phyloP scores from a whole-genome alignment of 2,329 filamentous ascomycete genomes.

The Sporothrix mexicana region DNA sequence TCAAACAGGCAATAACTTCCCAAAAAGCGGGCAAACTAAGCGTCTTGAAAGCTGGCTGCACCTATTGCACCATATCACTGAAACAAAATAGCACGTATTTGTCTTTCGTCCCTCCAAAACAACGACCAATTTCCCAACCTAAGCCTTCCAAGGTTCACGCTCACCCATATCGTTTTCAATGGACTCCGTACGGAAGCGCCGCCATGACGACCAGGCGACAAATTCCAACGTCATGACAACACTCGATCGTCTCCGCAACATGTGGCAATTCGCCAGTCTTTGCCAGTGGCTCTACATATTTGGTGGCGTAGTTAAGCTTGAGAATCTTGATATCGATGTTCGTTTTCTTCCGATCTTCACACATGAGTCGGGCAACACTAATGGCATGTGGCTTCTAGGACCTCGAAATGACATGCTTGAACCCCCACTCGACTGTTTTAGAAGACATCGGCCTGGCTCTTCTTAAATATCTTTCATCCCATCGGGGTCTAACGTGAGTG shows the following conservation, averaged over 20 bases:
- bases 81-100: too few relatives aligned
- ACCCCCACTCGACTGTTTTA: slow-evolving; percentile 75
- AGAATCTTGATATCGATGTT: slow-evolving; percentile 90
- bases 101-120: neutral
- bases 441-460: slow-evolving; percentile 83
- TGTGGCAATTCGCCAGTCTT: slow-evolving; percentile 94
- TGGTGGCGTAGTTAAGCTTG: slow-evolving; percentile 85
- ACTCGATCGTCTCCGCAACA: slow-evolving; percentile 76
- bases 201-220: slow-evolving; percentile 49
- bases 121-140: neutral
- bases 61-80: too few relatives aligned
- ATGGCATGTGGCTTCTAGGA: slow-evolving; percentile 61
- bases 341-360: slow-evolving; percentile 23
- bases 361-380: neutral
- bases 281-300: slow-evolving; percentile 95
- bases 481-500: slow-evolving; percentile 85
- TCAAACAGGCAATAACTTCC: too few relatives aligned
- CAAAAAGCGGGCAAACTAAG: too few relatives aligned
- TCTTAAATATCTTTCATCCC: slow-evolving; percentile 91
- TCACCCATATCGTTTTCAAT: slow-evolving; percentile 13
- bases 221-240: slow-evolving; percentile 46
- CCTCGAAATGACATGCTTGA: slow-evolving; percentile 86
- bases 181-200: slow-evolving; percentile 34
- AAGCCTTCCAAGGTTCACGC: neutral
- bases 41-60: too few relatives aligned